Conservation (phyloP, 148 eudicot species). For the Cornus florida region DNA sequence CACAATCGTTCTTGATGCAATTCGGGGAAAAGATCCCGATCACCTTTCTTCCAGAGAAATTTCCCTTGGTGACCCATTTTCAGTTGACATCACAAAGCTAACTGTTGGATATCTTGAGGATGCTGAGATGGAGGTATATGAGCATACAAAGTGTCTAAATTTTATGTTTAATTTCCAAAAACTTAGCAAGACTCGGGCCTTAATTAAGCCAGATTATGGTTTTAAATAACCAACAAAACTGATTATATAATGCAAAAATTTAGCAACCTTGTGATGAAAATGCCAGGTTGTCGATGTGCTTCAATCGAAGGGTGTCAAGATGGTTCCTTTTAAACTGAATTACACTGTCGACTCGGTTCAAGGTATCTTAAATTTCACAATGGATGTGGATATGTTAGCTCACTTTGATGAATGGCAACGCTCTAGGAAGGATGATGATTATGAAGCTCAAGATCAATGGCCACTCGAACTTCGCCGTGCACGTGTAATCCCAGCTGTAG, state of each 20-base stretch:
- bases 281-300: conserved; percentile 73
- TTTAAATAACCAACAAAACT: not conserved
- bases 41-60: conserved; percentile 75
- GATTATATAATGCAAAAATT: not conserved
- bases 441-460: conserved; percentile 97
- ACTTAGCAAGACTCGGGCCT: not conserved
- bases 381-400: conserved; percentile 92
- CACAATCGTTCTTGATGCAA: conserved; percentile 58
- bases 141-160: not conserved
- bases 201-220: not conserved
- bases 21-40: conserved; percentile 85
- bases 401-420: conserved; percentile 97
- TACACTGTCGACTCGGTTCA: conserved; percentile 79
- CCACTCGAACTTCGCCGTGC: conserved; percentile 85
- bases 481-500: conserved; percentile 82
- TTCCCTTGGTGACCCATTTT: conserved; percentile 67
- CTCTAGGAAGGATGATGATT: conserved; percentile 56
- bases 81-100: conserved; percentile 70
- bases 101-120: conserved; percentile 89
- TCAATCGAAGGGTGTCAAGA: conserved; percentile 76
- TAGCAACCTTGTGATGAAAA: not conserved
- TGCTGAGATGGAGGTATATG: conserved; percentile 77
- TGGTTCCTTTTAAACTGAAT: conserved; percentile 80
- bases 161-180: not conserved
- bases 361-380: conserved; percentile 84